These are phyloP conservation scores for Pseudogymnoascus sp. DNA, from an alignment of 2,329 filamentous ascomycete genomes.

Conservation along the genomic window DNA sequence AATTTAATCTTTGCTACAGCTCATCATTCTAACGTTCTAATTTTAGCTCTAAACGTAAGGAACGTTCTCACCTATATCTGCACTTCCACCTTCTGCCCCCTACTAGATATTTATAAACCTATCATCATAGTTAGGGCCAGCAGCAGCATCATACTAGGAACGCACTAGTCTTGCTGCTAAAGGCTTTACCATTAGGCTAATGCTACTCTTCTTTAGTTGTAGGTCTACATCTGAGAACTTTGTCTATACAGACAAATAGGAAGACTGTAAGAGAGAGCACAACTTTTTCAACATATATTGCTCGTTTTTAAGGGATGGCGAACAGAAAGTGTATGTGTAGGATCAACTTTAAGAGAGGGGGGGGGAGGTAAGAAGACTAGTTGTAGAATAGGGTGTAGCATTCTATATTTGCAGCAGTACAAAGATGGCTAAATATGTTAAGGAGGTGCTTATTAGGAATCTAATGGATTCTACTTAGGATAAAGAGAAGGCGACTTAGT, in stretches of 20 bases:
- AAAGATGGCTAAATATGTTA: too few species aligned
- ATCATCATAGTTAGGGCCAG: constrained; percentile 27
- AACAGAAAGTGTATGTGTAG: constrained; percentile 21
- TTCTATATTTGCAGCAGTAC: constrained; percentile 22
- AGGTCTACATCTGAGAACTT: constrained; percentile 16
- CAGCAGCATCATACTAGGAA: constrained; percentile 29
- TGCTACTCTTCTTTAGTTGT: constrained; percentile 24
- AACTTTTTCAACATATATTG: too few species aligned
- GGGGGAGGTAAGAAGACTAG: constrained; percentile 16
- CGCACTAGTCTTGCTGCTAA: constrained; percentile 17
- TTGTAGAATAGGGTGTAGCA: constrained; percentile 20
- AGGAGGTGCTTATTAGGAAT: too few species aligned
- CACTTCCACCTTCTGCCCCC: constrained; percentile 14
- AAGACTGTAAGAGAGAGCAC: constrained; percentile 18
- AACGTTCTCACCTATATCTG: neutral
- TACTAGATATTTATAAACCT: constrained; percentile 22
- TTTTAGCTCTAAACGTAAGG: too few species aligned
- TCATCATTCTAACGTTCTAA: too few species aligned
- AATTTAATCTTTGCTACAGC: too few species aligned
- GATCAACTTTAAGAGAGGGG: constrained; percentile 22
- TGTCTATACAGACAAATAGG: constrained; percentile 19
- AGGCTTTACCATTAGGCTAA: constrained; percentile 21
- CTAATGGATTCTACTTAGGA: too few species aligned
- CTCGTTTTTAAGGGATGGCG: constrained; percentile 18
- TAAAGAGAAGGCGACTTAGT: too few species aligned